These are phyloP conservation scores for Lachancea sp. DNA, from an alignment of 805 yeast genomes.

Conservation along the genomic window DNA sequence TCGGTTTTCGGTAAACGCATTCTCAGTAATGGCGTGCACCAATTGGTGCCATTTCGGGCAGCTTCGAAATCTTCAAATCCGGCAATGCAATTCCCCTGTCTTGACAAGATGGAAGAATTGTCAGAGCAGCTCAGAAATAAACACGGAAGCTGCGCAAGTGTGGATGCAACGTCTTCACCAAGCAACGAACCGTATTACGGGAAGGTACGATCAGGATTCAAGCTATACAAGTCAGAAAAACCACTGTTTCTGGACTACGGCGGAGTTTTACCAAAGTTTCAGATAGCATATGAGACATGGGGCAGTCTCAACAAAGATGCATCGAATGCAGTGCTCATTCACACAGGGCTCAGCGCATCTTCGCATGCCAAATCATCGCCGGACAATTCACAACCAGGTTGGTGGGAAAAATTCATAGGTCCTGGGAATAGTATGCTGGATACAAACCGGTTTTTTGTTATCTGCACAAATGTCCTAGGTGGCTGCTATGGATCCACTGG, in stretches of 20 bases:
- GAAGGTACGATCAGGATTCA: slow-evolving; percentile 60
- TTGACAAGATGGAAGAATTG: slow-evolving; percentile 66
- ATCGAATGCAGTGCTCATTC: slow-evolving; percentile 72
- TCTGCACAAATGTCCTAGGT: slow-evolving; percentile 88
- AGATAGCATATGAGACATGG: slow-evolving; percentile 93
- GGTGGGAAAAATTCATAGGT: slow-evolving; percentile 96
- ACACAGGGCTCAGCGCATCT: slow-evolving; percentile 89
- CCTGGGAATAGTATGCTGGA: slow-evolving; percentile 67
- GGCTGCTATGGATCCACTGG: slow-evolving; percentile 96
- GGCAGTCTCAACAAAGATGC: slow-evolving; percentile 58
- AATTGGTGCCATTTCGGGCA: neutral
- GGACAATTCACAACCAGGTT: slow-evolving; percentile 65
- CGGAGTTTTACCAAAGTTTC: slow-evolving; percentile 62
- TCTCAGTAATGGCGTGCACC: neutral
- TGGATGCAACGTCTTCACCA: slow-evolving; percentile 21
- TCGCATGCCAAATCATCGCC: slow-evolving; percentile 85
- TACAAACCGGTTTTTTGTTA: slow-evolving; percentile 71
- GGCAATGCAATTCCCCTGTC: slow-evolving; percentile 74
- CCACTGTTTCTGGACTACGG: slow-evolving; percentile 80
- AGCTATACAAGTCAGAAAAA: slow-evolving; percentile 44
- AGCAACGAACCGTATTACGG: slow-evolving; percentile 82
- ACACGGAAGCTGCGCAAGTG: slow-evolving; percentile 3
- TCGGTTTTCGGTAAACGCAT: neutral
- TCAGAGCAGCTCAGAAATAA: slow-evolving; percentile 28
- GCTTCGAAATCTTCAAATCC: slow-evolving; percentile 44